These are phyloP conservation scores for Aurantiochytrium sp. DNA, from an alignment of 108 stramenopile genomes.

Conservation along the genomic window DNA sequence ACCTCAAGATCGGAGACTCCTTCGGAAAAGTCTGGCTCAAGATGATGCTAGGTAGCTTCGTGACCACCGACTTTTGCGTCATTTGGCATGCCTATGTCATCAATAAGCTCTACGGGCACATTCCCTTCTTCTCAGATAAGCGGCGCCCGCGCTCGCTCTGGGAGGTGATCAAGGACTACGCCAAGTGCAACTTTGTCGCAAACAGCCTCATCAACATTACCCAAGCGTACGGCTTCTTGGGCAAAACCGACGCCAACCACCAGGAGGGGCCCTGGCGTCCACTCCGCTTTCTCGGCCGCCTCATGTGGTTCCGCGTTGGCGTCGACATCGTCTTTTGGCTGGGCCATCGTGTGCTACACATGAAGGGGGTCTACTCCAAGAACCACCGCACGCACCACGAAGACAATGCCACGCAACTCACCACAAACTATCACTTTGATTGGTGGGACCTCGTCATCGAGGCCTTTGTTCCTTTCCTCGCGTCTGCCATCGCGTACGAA, in stretches of 20 bases:
- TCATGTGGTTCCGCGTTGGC: not conserved
- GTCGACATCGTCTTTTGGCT: not conserved
- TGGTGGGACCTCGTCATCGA: slow-evolving; percentile 7
- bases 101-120: not conserved
- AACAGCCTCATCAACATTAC: not conserved
- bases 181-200: not conserved
- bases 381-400: not conserved
- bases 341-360: not conserved
- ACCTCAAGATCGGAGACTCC: not conserved
- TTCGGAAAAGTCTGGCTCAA: not conserved
- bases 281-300: not conserved
- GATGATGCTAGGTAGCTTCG: not conserved
- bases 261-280: not conserved
- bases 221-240: not conserved
- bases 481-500: not conserved
- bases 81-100: not conserved
- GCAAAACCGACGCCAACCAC: not conserved
- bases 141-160: not conserved
- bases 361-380: not conserved
- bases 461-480: not conserved
- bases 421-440: slow-evolving; percentile 2
- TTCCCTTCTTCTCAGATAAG: not conserved
- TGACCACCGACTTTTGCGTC: not conserved
- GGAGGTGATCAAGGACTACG: not conserved
- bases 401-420: not conserved